A percentile compares a stretch with the other conserved stretches of the same genome.
phyloP scores from a whole-genome alignment of 2,329 filamentous ascomycete genomes.

The Apiospora marii region DNA sequence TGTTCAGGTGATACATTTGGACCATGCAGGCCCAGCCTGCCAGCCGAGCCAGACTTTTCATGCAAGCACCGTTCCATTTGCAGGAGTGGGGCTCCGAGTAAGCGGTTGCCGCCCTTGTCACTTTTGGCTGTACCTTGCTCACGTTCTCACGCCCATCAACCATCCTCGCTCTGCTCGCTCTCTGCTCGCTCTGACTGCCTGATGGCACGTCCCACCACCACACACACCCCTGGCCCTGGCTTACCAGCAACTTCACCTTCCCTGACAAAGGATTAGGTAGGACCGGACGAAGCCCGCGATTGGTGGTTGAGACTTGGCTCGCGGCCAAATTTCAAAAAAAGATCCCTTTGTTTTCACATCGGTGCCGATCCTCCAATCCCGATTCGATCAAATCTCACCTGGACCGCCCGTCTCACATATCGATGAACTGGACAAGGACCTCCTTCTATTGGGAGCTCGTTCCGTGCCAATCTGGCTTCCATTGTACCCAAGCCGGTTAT shows the following conservation, averaged over 20 bases:
- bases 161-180: background rate
- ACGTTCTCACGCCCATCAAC: no score
- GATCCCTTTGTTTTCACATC: slow-evolving; percentile 21
- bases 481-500: slow-evolving; percentile 3
- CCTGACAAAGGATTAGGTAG: background rate
- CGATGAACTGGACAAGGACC: slow-evolving; percentile 20
- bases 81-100: slow-evolving; percentile 8
- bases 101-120: slow-evolving; percentile 19
- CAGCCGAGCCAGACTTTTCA: slow-evolving; percentile 7
- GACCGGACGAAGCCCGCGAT: slow-evolving; percentile 1
- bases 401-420: slow-evolving; percentile 21
- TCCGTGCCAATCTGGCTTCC: slow-evolving; percentile 7
- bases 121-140: background rate
- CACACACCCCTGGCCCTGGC: background rate
- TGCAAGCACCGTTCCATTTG: slow-evolving; percentile 21
- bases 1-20: slow-evolving; percentile 16
- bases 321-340: slow-evolving; percentile 21
- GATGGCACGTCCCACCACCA: slow-evolving; percentile 7
- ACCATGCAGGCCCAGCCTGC: slow-evolving; percentile 4
- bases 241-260: slow-evolving; percentile 1
- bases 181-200: background rate
- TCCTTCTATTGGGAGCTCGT: slow-evolving; percentile 16
- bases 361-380: slow-evolving; percentile 21
- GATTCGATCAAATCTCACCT: slow-evolving; percentile 22
- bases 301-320: slow-evolving; percentile 13